Evolutionary conservation across 1,284 basidiomycete genomes (phyloP), one percentile per base, ranked within the genome.

Genomic region (Ustilago sp.): DNA sequence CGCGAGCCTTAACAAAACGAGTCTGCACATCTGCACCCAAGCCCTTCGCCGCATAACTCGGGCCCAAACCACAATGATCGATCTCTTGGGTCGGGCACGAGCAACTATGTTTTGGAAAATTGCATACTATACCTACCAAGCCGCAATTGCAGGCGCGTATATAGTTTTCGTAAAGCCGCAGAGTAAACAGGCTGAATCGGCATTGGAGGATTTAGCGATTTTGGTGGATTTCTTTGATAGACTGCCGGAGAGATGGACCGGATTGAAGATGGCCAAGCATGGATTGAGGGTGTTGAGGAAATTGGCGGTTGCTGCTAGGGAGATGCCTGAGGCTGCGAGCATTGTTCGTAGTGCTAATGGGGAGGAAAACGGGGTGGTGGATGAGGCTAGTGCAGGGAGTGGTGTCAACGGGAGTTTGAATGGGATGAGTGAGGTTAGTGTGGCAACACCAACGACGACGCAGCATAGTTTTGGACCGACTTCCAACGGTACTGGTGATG

Each of bases 101-200:
- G 73, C 64, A 15, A 71, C 68, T 34, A 75, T 75, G 73, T 75
- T 75, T 34, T 75, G 73, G 73, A 75, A 71, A 54, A 71, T 75
- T 45, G 68, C 68, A 23, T 75, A 70, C 61, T 75, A 75, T 61
- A 68, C 64, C 8, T 75, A 70, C 47, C 73, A 75, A 50, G 73
- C 68, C 12, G 73, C 73, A 6, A 64, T 75, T 35, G 73, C 73
- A 8, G 73, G 73, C 0, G 73, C 73, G 2, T 71, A 75, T 54
- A 70, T 75, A 9, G 68, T 71, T 2, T 75, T 75, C 57, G 59
- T 75, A 0, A 36, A 63, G 28, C 73, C 73, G 36, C 68, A 70
- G 47, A 75, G 73, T 62, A 68, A 71, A 55, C 63, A 70, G 34
- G 68, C 73, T 6, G 59, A 67, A 15, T 60, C 53, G 28, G 73